Evolutionary conservation across 192 early-diverging fungal genomes (phyloP).

Genomic region (Coemansia sp.): DNA sequence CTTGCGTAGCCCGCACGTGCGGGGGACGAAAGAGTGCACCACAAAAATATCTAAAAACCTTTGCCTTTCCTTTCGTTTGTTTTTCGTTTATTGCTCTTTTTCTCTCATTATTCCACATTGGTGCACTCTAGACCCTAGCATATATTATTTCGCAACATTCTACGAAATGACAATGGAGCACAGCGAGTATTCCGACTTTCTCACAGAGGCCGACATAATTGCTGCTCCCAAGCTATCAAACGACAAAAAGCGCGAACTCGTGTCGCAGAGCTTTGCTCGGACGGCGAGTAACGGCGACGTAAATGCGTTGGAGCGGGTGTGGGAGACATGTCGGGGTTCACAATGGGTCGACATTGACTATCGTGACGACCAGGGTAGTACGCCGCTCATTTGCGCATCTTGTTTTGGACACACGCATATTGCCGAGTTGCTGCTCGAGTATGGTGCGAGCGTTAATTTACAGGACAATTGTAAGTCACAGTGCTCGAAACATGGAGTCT

Average conservation of each 20-base stretch:
- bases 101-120: constrained; percentile 5
- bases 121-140: background rate
- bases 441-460: constrained; percentile 72
- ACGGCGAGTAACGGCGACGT: constrained; percentile 75
- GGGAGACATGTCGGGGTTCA: constrained; percentile 55
- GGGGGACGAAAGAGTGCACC: no score
- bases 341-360: constrained; percentile 73
- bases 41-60: no score
- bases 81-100: constrained; percentile 2
- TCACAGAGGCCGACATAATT: constrained; percentile 41
- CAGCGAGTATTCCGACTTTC: constrained; percentile 26
- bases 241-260: constrained; percentile 58
- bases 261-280: constrained; percentile 66
- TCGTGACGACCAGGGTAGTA: constrained; percentile 83
- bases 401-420: constrained; percentile 83
- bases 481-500: no score
- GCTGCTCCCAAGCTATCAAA: constrained; percentile 39
- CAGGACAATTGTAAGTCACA: constrained; percentile 73
- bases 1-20: no score
- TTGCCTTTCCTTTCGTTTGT: background rate
- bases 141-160: background rate
- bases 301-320: constrained; percentile 60
- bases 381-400: constrained; percentile 82
- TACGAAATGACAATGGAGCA: constrained; percentile 16
- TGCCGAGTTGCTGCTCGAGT: constrained; percentile 65